A percentile compares a stretch with the other conserved stretches of the same genome.
phyloP scores from a whole-genome alignment of 2,329 filamentous ascomycete species.

The Scopulariopsis brevicaulis region DNA sequence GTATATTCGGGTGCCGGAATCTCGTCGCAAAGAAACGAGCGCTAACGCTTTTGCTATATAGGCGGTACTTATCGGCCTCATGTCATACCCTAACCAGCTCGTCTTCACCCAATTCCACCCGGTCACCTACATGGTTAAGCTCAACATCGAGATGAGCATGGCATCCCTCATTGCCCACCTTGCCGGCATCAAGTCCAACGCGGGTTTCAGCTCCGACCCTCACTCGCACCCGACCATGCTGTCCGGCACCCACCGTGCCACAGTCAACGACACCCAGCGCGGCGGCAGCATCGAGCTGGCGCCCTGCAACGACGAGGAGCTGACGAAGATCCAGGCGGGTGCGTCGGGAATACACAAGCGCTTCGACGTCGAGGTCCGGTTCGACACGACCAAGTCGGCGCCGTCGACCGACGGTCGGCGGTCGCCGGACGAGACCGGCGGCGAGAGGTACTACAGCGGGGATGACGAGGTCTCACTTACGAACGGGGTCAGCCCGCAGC shows the following conservation, averaged over 20 bases:
- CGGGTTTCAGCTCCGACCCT: not conserved
- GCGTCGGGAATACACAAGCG: not conserved
- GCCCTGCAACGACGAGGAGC: not conserved
- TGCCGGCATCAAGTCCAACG: constrained; percentile 6
- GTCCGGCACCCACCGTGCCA: not conserved
- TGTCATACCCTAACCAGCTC: constrained; percentile 19
- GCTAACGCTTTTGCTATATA: not conserved
- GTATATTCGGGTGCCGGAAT: constrained; percentile 6
- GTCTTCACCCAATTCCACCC: constrained; percentile 38
- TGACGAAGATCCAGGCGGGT: not conserved
- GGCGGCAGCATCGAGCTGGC: not conserved
- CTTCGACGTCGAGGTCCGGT: not conserved
- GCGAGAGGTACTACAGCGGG: not conserved
- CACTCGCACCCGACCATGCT: not conserved
- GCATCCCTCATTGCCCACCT: constrained; percentile 35
- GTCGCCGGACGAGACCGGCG: not conserved
- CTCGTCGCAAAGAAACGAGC: not conserved
- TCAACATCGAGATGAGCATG: constrained; percentile 44
- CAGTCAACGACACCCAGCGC: not conserved
- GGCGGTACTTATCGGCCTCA: constrained; percentile 19
- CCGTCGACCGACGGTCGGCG: not conserved
- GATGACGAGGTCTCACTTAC: not conserved
- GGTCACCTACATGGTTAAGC: constrained; percentile 39
- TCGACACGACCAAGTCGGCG: not conserved
- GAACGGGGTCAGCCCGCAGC: not conserved